phyloP scores from a whole-genome alignment of 768 basidiomycete genomes.

The Russula brevipes region DNA sequence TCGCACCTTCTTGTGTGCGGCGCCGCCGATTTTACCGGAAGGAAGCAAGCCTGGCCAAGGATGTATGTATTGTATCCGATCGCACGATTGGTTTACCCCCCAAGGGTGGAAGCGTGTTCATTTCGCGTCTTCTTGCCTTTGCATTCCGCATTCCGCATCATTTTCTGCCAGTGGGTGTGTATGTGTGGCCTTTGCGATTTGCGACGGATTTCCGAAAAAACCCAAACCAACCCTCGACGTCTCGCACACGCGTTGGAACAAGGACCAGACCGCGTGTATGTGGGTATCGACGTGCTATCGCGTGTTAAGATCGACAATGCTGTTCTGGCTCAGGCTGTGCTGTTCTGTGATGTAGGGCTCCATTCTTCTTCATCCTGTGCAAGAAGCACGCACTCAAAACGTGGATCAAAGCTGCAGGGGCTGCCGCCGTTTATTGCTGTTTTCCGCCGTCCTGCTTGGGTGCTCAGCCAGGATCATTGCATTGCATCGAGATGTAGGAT shows the following conservation, averaged over 20 bases:
- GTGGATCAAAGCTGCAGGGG: slow-evolving; percentile 14
- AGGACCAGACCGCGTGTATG: slow-evolving; percentile 10
- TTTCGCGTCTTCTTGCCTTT: too few relatives aligned
- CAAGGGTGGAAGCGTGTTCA: too few relatives aligned
- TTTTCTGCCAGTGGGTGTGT: too few relatives aligned
- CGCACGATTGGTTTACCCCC: not conserved
- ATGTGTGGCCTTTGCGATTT: not conserved
- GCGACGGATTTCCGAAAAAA: slow-evolving; percentile 2
- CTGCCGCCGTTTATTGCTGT: not conserved
- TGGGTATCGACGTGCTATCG: not conserved
- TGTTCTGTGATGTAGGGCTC: not conserved
- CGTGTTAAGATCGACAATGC: slow-evolving; percentile 16
- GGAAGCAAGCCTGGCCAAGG: not conserved
- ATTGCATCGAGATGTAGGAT: not conserved
- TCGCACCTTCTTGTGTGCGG: not conserved
- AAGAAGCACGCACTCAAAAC: slow-evolving; percentile 9
- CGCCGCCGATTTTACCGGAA: slow-evolving; percentile 9
- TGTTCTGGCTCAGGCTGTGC: slow-evolving; percentile 8
- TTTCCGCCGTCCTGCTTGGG: not conserved
- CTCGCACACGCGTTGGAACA: slow-evolving; percentile 5
- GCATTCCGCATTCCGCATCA: too few relatives aligned
- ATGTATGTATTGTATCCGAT: not conserved
- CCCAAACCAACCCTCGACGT: slow-evolving; percentile 1
- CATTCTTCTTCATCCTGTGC: not conserved
- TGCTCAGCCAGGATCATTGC: not conserved